A percentile compares a stretch with the other conserved stretches of the same genome.
Conservation (phyloP, 139 green algal species). For the Coelastrella sp. region DNA sequence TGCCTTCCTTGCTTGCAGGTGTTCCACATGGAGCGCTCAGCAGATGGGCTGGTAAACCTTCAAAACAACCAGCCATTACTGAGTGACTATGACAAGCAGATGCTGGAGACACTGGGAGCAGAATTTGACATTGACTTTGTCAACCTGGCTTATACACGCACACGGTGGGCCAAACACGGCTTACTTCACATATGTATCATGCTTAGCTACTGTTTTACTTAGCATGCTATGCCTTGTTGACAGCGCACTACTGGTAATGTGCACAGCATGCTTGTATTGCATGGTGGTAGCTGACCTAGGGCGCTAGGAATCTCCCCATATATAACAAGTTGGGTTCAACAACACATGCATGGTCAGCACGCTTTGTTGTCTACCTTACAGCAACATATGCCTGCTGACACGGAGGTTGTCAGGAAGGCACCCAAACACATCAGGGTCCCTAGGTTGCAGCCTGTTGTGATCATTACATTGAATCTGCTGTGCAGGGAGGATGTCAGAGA, state of each 20-base stretch:
- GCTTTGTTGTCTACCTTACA: too few relatives aligned
- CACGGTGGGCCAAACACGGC: not conserved
- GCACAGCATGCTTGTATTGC: not conserved
- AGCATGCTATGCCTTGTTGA: not conserved
- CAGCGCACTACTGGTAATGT: not conserved
- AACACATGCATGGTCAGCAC: too few relatives aligned
- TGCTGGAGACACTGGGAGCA: slow-evolving; percentile 51
- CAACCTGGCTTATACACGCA: slow-evolving; percentile 82
- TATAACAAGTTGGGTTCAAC: too few relatives aligned
- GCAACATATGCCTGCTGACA: too few relatives aligned
- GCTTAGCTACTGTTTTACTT: not conserved
- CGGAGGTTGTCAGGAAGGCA: not conserved
- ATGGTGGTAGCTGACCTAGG: too few relatives aligned
- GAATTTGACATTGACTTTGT: slow-evolving; percentile 91
- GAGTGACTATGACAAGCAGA: slow-evolving; percentile 80
- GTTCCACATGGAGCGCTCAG: slow-evolving; percentile 47
- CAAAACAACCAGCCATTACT: slow-evolving; percentile 86
- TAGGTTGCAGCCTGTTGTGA: too few relatives aligned
- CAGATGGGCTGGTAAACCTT: slow-evolving; percentile 42
- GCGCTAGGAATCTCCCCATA: too few relatives aligned
- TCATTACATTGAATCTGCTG: not conserved
- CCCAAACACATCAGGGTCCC: not conserved
- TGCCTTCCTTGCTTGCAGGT: not conserved
- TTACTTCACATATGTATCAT: not conserved
- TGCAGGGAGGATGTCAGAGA: slow-evolving; percentile 80